These are phyloP conservation scores for Serendipita sp. DNA, from an alignment of 768 basidiomycete species.

Conservation along the genomic window DNA sequence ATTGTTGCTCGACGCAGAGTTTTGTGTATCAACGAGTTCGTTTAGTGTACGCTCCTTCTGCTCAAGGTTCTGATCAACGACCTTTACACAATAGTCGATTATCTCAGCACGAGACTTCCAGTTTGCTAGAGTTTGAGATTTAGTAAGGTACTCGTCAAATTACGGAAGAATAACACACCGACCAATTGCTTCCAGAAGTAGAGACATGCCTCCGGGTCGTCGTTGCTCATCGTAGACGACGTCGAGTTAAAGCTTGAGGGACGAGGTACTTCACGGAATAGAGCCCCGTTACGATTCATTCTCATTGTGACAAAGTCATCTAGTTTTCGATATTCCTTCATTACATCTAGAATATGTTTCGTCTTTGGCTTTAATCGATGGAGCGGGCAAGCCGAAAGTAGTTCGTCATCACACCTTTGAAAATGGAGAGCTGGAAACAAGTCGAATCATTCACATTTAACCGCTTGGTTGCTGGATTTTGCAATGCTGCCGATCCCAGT, in stretches of 20 bases:
- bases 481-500: neutral
- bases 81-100: conserved; percentile 55
- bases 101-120: conserved; percentile 63
- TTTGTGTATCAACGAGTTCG: conserved; percentile 20
- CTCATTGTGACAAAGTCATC: conserved; percentile 72
- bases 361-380: no score
- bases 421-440: conserved; percentile 56
- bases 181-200: conserved; percentile 65
- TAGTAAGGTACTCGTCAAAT: neutral
- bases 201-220: conserved; percentile 60
- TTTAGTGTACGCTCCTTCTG: conserved; percentile 36
- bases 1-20: neutral
- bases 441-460: conserved; percentile 45
- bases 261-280: conserved; percentile 38
- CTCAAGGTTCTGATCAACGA: conserved; percentile 45
- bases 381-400: no score
- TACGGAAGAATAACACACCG: conserved; percentile 30
- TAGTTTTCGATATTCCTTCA: conserved; percentile 63
- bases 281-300: conserved; percentile 60
- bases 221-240: conserved; percentile 24
- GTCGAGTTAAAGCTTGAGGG: conserved; percentile 33
- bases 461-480: conserved; percentile 3
- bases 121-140: conserved; percentile 17
- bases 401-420: conserved; percentile 40
- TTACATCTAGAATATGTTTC: conserved; percentile 35